These are phyloP conservation scores for Phalaenopsis aphrodite DNA, from an alignment of 106 monocot genomes.

Conservation along the genomic window DNA sequence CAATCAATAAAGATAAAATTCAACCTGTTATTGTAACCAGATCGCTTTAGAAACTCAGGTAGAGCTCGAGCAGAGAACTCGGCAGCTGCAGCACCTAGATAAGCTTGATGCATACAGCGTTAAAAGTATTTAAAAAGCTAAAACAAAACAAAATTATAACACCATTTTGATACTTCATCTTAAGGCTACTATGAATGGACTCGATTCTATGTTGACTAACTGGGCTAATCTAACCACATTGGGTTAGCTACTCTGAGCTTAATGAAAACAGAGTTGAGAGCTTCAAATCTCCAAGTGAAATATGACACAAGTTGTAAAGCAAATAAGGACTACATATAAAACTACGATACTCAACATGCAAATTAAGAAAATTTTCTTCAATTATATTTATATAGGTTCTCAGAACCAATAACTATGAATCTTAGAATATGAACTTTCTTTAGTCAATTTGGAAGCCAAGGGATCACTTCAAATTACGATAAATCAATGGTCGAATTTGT, in stretches of 20 bases:
- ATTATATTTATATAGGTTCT: too few species aligned
- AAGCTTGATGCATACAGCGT: not conserved
- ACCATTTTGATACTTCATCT: not conserved
- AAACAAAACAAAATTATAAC: not conserved
- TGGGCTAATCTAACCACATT: not conserved
- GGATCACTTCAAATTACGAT: too few species aligned
- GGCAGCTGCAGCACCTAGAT: constrained; percentile 84
- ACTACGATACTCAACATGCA: too few species aligned
- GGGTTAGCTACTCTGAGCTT: not conserved
- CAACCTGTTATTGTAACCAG: constrained; percentile 37
- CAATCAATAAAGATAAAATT: not conserved
- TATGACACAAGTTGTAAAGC: too few species aligned
- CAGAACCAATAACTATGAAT: too few species aligned
- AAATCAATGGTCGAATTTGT: too few species aligned
- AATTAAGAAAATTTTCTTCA: too few species aligned
- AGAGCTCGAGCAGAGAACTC: constrained; percentile 86
- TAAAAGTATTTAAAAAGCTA: not conserved
- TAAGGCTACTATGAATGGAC: not conserved
- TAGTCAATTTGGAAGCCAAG: too few species aligned
- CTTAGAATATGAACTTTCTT: too few species aligned
- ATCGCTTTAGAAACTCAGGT: constrained; percentile 54
- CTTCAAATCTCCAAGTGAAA: too few species aligned
- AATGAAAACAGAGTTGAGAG: too few species aligned
- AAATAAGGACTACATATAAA: too few species aligned
- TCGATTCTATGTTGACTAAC: not conserved